A percentile compares a stretch with the other conserved stretches of the same genome.
Evolutionary conservation across 2,329 filamentous ascomycete species (phyloP).

Genomic region (Sporothrix globosa): DNA sequence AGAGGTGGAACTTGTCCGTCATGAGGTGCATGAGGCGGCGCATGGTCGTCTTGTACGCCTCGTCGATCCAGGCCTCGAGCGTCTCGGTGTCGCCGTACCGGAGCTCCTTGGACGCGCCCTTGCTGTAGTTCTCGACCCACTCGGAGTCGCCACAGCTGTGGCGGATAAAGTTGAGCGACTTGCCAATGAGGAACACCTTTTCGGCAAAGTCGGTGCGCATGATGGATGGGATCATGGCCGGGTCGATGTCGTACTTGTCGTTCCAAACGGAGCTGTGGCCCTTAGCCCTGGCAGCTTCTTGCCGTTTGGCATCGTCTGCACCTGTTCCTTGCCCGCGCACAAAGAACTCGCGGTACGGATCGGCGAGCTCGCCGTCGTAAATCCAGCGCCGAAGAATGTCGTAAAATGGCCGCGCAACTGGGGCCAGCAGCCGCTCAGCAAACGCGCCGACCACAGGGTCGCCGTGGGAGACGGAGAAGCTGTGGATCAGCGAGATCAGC

Average conservation of each 20-base stretch:
- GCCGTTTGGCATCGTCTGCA: slow-evolving; percentile 47
- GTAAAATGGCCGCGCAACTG: slow-evolving; percentile 93
- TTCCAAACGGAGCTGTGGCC: slow-evolving; percentile 94
- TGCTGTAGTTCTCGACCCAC: slow-evolving; percentile 96
- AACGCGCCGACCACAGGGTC: slow-evolving; percentile 94
- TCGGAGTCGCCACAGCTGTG: slow-evolving; percentile 91
- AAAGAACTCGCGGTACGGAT: slow-evolving; percentile 95
- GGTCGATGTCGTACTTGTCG: slow-evolving; percentile 88
- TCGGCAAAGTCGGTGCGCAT: slow-evolving; percentile 92
- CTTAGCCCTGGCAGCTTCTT: slow-evolving; percentile 52
- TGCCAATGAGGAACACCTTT: slow-evolving; percentile 96
- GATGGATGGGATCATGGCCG: slow-evolving; percentile 88
- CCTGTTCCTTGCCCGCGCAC: slow-evolving; percentile 76
- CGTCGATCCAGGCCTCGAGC: slow-evolving; percentile 89
- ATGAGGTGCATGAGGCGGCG: slow-evolving; percentile 89
- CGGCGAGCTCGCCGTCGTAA: slow-evolving; percentile 96
- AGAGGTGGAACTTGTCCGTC: slow-evolving; percentile 92
- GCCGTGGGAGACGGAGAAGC: slow-evolving; percentile 89
- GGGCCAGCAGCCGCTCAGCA: slow-evolving; percentile 81
- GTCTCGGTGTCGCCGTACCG: slow-evolving; percentile 91
- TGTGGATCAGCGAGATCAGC: slow-evolving; percentile 89
- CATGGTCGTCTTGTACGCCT: slow-evolving; percentile 98
- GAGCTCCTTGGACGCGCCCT: slow-evolving; percentile 86
- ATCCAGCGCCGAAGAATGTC: slow-evolving; percentile 97
- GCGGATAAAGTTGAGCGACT: slow-evolving; percentile 96